Percentiles rank a stretch among this genome's conserved stretches.
Conservation (phyloP, 345 rosid species). For the Populus euphratica region DNA sequence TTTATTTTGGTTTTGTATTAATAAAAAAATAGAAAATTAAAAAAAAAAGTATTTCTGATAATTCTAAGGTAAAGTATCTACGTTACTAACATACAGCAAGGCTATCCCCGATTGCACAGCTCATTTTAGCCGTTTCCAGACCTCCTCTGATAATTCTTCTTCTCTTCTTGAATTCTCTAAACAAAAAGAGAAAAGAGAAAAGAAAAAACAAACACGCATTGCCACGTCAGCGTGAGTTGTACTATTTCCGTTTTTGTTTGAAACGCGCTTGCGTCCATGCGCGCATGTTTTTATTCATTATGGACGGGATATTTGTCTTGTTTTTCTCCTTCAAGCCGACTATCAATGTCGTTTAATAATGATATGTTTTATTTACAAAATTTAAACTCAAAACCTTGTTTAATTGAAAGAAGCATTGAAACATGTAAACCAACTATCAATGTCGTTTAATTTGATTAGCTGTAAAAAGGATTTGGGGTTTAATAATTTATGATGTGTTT, state of each 20-base stretch:
- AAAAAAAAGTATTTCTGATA: no score
- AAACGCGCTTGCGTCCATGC: neutral
- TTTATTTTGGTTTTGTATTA: no score
- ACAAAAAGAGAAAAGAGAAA: neutral
- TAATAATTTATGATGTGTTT: no score
- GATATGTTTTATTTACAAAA: no score
- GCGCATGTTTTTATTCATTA: neutral
- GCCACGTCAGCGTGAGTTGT: neutral
- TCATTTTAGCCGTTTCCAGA: slow-evolving; percentile 4
- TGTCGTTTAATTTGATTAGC: no score
- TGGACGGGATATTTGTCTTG: neutral
- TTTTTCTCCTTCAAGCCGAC: neutral
- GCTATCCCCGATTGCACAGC: neutral
- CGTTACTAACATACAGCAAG: slow-evolving; percentile 12
- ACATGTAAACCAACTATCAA: no score
- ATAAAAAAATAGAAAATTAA: no score
- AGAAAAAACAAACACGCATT: neutral
- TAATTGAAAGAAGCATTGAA: no score
- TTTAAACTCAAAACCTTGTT: no score
- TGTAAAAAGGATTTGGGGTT: no score
- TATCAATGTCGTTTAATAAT: no score
- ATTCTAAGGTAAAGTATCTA: neutral
- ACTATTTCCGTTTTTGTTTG: neutral
- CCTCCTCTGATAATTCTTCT: neutral
- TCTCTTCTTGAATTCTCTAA: neutral